A percentile compares a stretch with the other conserved stretches of the same genome.
phyloP scores from a whole-genome alignment of 1,139 yeast genomes.

The Pneumocystis jirovecii region DNA sequence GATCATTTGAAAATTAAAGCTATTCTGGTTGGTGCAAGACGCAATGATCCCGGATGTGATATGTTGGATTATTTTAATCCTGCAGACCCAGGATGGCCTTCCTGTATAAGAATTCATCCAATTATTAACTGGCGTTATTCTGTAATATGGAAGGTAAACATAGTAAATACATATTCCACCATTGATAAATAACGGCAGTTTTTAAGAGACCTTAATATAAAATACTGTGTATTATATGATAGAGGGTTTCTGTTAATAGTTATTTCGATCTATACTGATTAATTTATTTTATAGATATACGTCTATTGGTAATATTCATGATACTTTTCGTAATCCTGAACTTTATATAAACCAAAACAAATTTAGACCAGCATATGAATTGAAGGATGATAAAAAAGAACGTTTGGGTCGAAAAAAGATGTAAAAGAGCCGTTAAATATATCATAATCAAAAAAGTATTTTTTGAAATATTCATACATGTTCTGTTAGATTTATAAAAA shows the following conservation, averaged over 20 bases:
- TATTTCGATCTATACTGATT: neutral
- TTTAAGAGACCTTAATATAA: constrained; percentile 34
- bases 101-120: constrained; percentile 63
- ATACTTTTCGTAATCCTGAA: constrained; percentile 53
- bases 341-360: constrained; percentile 24
- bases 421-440: neutral
- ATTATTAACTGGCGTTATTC: constrained; percentile 67
- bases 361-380: constrained; percentile 9
- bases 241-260: constrained; percentile 28
- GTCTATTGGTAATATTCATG: constrained; percentile 58
- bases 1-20: constrained; percentile 38
- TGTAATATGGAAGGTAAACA: constrained; percentile 49
- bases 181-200: constrained; percentile 24
- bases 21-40: constrained; percentile 66
- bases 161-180: neutral
- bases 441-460: neutral
- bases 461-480: neutral
- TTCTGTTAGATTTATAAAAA: neutral
- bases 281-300: constrained; percentile 32
- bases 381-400: constrained; percentile 6
- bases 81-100: constrained; percentile 85
- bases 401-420: constrained; percentile 9
- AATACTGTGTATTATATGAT: constrained; percentile 60
- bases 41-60: constrained; percentile 64
- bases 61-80: constrained; percentile 39